These are phyloP conservation scores for Candida broadrunensis DNA, from an alignment of 805 yeast genomes.

Conservation along the genomic window DNA sequence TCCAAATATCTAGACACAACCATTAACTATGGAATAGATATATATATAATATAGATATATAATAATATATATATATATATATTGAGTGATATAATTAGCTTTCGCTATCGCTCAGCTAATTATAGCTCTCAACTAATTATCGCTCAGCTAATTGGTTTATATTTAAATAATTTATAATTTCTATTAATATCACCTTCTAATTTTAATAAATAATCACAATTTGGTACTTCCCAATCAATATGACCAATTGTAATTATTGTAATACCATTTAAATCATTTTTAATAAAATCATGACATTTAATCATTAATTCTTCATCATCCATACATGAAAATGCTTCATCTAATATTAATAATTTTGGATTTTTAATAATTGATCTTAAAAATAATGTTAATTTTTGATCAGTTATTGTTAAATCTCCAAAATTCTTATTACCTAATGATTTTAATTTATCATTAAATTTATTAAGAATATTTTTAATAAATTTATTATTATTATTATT, in stretches of 20 bases:
- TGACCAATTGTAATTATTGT: slow-evolving; percentile 83
- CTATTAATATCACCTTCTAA: slow-evolving; percentile 28
- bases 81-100: too few species aligned
- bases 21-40: too few species aligned
- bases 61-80: too few species aligned
- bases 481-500: slow-evolving; percentile 3
- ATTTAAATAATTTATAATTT: slow-evolving; percentile 15
- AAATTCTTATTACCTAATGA: slow-evolving; percentile 41
- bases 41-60: too few species aligned
- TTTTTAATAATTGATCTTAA: slow-evolving; percentile 73
- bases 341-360: slow-evolving; percentile 78
- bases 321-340: slow-evolving; percentile 94
- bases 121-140: too few species aligned
- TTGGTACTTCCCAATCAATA: slow-evolving; percentile 74
- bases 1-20: too few species aligned
- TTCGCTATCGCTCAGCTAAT: too few species aligned
- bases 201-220: slow-evolving; percentile 47
- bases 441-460: slow-evolving; percentile 29
- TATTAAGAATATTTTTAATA: slow-evolving; percentile 15
- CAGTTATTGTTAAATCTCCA: slow-evolving; percentile 56
- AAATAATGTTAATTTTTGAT: slow-evolving; percentile 76
- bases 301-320: slow-evolving; percentile 46
- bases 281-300: slow-evolving; percentile 30
- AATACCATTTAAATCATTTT: slow-evolving; percentile 33
- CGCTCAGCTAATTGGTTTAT: too few species aligned